Evolutionary conservation across 441 rosid genomes (phyloP).

Genomic region (Populus hybrid): DNA sequence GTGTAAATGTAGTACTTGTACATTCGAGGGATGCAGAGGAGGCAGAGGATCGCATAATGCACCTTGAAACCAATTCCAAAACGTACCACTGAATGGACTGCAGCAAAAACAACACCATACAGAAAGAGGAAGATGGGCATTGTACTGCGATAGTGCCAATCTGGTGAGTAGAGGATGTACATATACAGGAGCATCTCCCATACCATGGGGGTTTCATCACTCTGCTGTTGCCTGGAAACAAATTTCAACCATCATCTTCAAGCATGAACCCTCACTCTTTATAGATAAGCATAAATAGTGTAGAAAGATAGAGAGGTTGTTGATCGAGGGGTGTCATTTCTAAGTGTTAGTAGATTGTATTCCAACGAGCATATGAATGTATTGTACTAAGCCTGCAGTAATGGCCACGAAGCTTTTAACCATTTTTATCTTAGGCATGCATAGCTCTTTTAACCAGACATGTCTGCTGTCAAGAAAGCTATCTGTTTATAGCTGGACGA

Average conservation of each 20-base stretch:
- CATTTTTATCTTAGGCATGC: background rate
- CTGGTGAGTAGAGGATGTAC: constrained; percentile 84
- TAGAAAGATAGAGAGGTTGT: background rate
- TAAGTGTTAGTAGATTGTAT: background rate
- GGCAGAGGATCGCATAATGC: constrained; percentile 66
- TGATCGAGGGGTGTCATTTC: background rate
- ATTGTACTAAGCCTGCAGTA: background rate
- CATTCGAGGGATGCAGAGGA: constrained; percentile 80
- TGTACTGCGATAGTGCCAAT: constrained; percentile 85
- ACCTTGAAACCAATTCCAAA: constrained; percentile 76
- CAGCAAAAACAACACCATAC: constrained; percentile 68
- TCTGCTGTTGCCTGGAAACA: constrained; percentile 74
- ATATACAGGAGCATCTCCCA: constrained; percentile 91
- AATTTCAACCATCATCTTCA: background rate
- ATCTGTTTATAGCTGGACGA: background rate
- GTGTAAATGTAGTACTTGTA: constrained; percentile 85
- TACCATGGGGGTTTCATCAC: constrained; percentile 84
- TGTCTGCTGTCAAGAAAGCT: background rate
- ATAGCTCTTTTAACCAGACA: background rate
- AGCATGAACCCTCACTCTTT: background rate
- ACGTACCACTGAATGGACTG: constrained; percentile 51
- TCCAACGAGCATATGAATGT: background rate
- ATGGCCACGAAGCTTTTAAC: too few relatives aligned
- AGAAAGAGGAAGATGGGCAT: constrained; percentile 85
- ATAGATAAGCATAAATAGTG: background rate